Percentiles rank a stretch among this genome's conserved stretches.
phyloP scores from a whole-genome alignment of 768 basidiomycete genomes.

The Cystoderma amianthinum region DNA sequence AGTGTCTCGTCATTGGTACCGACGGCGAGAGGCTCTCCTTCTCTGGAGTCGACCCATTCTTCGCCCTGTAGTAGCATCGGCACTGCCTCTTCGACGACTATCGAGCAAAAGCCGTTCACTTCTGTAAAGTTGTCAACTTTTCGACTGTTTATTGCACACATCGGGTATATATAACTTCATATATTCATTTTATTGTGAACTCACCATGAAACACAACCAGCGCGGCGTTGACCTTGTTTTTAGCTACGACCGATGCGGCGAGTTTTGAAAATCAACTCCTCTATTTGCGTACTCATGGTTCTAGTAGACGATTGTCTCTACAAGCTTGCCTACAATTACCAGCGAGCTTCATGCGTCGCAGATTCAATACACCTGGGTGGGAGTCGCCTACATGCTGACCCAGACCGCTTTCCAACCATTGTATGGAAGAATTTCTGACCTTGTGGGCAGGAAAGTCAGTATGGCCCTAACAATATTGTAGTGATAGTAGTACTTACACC shows the following conservation, averaged over 20 bases:
- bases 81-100: slow-evolving; percentile 21
- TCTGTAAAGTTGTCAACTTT: slow-evolving; percentile 38
- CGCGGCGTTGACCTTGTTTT: slow-evolving; percentile 73
- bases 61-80: slow-evolving; percentile 18
- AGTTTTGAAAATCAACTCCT: slow-evolving; percentile 14
- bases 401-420: slow-evolving; percentile 83
- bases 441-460: slow-evolving; percentile 71
- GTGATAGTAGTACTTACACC: slow-evolving; percentile 1
- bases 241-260: slow-evolving; percentile 84
- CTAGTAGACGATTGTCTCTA: slow-evolving; percentile 65
- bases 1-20: too few species aligned
- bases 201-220: slow-evolving; percentile 26
- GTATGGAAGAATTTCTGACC: slow-evolving; percentile 75
- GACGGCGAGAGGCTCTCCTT: too few species aligned
- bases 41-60: slow-evolving; percentile 5
- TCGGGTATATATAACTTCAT: slow-evolving; percentile 44
- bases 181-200: slow-evolving; percentile 4
- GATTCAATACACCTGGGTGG: slow-evolving; percentile 81
- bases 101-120: slow-evolving; percentile 12
- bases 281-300: neutral
- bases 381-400: slow-evolving; percentile 78
- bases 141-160: slow-evolving; percentile 56
- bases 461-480: neutral
- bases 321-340: slow-evolving; percentile 75
- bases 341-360: slow-evolving; percentile 61